Base-by-base conservation (phyloP, 1,284 basidiomycete species). In the Boletus semigastroideus region DNA sequence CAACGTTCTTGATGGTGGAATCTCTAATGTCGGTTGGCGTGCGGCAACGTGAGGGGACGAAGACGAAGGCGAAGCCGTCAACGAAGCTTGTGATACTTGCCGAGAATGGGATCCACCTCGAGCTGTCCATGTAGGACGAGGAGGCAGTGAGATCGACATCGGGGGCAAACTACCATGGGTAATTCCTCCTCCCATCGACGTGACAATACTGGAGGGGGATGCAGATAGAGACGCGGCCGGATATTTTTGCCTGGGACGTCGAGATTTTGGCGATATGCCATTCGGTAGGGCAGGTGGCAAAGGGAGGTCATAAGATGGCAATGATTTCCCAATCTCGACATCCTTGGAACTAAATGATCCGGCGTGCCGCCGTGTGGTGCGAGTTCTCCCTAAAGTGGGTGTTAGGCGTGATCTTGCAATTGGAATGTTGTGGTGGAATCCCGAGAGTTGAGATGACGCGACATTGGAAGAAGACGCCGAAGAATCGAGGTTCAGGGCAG, bases 261-360 rank as follows among this genome's bases (percentile, higher is more conserved):
- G 70, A 14, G 72, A 75, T 8, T 76, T 73, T 12, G 74, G 74
- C 30, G 76, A 65, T 19, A 71, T 52, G 28, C 68, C 67, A 42
- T 72, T 62, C 68, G 71, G 41, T 59, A 68, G 52, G 61, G 59
- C 34, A 69, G 74, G 54, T 3, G 43, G 60, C 12, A 57, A 48
- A 33, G 48, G 73, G 42, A 48, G 75, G 38, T 82, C 78, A 57
- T 82, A 80, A 14, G 85, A 85, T 4, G 91, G 88, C 57, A 96
- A 73, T 49, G 82, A 77, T 69, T 87, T 91, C 34, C 94, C 94
- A 50, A 92, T 84, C 67, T 95, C 87, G 1, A 97, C 88, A 66
- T 97, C 94, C 64, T 92, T 90, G 33, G 81, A 87, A 58, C 92
- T 94, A 74, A 96, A 97, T 1, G 93, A 96, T 7, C 94, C 94